Base-by-base conservation (phyloP, 2,329 filamentous ascomycete genomes). In the Colletotrichum lini region DNA sequence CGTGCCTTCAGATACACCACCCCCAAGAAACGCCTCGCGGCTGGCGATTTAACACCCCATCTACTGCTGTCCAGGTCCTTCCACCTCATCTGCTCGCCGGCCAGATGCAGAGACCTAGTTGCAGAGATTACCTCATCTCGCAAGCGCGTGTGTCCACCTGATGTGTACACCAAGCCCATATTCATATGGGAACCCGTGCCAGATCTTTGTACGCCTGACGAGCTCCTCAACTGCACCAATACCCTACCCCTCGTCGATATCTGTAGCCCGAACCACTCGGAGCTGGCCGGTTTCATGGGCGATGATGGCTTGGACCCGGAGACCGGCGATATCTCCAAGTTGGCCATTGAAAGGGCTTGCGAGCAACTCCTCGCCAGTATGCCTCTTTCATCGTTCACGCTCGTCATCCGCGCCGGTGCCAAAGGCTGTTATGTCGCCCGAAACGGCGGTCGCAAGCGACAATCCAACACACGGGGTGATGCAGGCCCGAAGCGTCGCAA, bases 141-240 rank as follows among this genome's bases (percentile, higher is more conserved):
- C 10, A 87, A 86, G 76, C 81, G 81, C 10, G 73, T 83, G 30
- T 72, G 75, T 16, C 73, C 80, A 0, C 72, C 75, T 5, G 79
- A 81, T 56, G 72, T 77, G 13, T 85, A 85, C 74, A 77, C 84
- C 1, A 88, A 88, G 58, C 93, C 95, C 1, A 82, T 95, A 8
- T 94, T 98, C 79, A 90, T 98, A 63, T 99, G 96, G 96, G 96
- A 99, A 80, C 96, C 96, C 0, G 93, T 98, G 1, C 96, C 96
- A 1, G 94, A 98, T 80, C 87, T 94, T 1, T 98, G 95, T 80
- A 92, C 89, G 0, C 91, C 94, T 0, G 89, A 91, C 52, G 87
- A 92, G 78, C 82, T 92, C 38, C 84, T 91, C 13, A 90, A 91
- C 77, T 90, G 87, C 79, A 91, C 89, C 60, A 91, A 91, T 74